These are phyloP conservation scores for Exophiala calicioides DNA, from an alignment of 2,329 filamentous ascomycete genomes.

Conservation along the genomic window DNA sequence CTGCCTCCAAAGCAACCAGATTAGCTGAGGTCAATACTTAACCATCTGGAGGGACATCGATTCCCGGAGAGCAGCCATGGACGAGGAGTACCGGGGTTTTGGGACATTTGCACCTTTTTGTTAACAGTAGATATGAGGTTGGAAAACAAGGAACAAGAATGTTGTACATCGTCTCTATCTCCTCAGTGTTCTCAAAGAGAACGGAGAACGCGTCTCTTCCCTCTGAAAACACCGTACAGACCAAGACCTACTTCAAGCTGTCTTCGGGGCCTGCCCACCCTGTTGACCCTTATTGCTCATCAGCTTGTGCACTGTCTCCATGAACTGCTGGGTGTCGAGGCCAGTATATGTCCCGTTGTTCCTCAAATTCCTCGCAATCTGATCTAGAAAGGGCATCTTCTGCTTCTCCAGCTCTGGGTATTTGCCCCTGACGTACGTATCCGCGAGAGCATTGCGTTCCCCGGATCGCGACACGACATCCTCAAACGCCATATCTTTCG, in stretches of 20 bases:
- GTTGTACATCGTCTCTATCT: slow-evolving; percentile 7
- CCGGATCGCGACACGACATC: slow-evolving; percentile 14
- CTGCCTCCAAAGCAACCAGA: no score
- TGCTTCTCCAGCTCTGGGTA: slow-evolving; percentile 28
- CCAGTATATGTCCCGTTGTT: slow-evolving; percentile 30
- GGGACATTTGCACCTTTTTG: neutral
- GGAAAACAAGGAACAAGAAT: neutral
- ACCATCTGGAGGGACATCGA: no score
- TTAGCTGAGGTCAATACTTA: no score
- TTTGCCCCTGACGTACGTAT: slow-evolving; percentile 25
- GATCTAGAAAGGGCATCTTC: slow-evolving; percentile 29
- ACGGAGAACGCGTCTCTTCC: neutral
- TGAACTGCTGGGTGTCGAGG: slow-evolving; percentile 23
- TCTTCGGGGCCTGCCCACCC: slow-evolving; percentile 11
- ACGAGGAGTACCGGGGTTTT: no score
- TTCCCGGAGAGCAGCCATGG: no score
- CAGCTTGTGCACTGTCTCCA: slow-evolving; percentile 23
- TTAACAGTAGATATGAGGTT: neutral
- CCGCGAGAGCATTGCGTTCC: slow-evolving; percentile 23
- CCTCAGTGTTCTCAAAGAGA: slow-evolving; percentile 4
- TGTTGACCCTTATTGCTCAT: slow-evolving; percentile 7
- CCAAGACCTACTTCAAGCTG: slow-evolving; percentile 1
- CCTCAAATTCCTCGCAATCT: slow-evolving; percentile 26
- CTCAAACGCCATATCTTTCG: slow-evolving; percentile 23
- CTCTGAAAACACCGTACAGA: neutral